Base-by-base conservation (phyloP, 371 early-diverging fungal genomes). In the Basidiobolus heterosporus region DNA sequence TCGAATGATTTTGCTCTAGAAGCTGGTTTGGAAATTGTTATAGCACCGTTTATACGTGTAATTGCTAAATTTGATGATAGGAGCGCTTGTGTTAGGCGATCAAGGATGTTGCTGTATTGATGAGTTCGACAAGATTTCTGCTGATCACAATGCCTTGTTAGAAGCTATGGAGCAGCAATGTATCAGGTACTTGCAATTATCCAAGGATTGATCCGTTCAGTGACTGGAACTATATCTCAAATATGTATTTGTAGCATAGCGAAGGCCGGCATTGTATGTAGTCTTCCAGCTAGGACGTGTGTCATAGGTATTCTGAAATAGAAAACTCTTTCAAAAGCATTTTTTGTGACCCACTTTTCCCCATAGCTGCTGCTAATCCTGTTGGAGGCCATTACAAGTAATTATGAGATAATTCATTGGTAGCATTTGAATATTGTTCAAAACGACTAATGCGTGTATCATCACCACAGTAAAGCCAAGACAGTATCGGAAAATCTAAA, bases 131-230 rank as follows among this genome's bases (percentile, higher is more conserved):
- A 99, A 98, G 72, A 98, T 98, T 98, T 91, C 95, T 41, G 88
- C 88, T 55, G 99, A 99, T 61, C 78, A 97, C 51, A 95, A 97
- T 5, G 97, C 98, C n/a, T 93, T 99, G 49, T 93, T 98, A 67
- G 99, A 99, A 73, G 99, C 99, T 14, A 99, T 99, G 98, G 98
- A 98, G 67, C 99, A 99, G 65, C 98, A 98, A 58, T 98, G 98
- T 3, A 96, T 98, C 55, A 87, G 30, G 30, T 30, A 30, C 9
- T 30, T 3, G 9, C 30, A 5, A 3, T 5, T 30, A 30, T 30
- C 30, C 30, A 30, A 9, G 88, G 8, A 36, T 7, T 11, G 24
- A 37, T 2, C 16, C 16, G 8, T 50, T 38, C 47, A 23, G 30
- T 35, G 6, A 16, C 17, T 30, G 30, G 9, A 9, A 30, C 9